Evolutionary conservation across 345 rosid species (phyloP).

Genomic region (Gossypium longicalyx): DNA sequence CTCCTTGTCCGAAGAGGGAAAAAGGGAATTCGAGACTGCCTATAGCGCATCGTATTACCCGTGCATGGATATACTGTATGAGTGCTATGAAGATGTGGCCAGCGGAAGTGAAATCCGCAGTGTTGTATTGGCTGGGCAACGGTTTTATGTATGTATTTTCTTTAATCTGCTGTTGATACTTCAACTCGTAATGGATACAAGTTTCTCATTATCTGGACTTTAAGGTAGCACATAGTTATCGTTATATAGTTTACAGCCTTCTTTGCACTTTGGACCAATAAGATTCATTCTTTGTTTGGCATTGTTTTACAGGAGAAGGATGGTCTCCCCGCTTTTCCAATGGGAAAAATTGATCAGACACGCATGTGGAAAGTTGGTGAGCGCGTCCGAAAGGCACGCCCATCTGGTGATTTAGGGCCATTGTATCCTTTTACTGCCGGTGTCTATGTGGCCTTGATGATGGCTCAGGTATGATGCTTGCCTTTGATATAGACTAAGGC

Average conservation of each 20-base stretch:
- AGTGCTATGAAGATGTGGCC: slow-evolving; percentile 89
- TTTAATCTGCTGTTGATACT: slow-evolving; percentile 46
- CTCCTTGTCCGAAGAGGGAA: slow-evolving; percentile 69
- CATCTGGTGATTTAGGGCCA: slow-evolving; percentile 79
- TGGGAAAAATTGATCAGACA: slow-evolving; percentile 95
- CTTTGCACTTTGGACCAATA: background rate
- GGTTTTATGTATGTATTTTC: slow-evolving; percentile 55
- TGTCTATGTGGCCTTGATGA: slow-evolving; percentile 86
- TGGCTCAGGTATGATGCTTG: slow-evolving; percentile 75
- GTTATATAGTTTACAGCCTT: too few relatives aligned
- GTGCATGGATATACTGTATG: slow-evolving; percentile 83
- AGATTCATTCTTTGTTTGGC: background rate
- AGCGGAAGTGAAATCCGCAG: slow-evolving; percentile 76
- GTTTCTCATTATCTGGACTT: background rate
- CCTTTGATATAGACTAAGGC: background rate
- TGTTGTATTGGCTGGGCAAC: slow-evolving; percentile 90
- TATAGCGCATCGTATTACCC: slow-evolving; percentile 87
- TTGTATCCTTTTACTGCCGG: slow-evolving; percentile 81
- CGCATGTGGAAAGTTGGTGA: slow-evolving; percentile 97
- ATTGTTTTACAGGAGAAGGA: slow-evolving; percentile 67
- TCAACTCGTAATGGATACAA: slow-evolving; percentile 39
- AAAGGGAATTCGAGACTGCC: slow-evolving; percentile 72
- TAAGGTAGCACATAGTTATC: background rate
- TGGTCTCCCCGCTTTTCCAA: slow-evolving; percentile 92
- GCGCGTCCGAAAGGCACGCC: slow-evolving; percentile 58